Evolutionary conservation across 2,329 filamentous ascomycete species (phyloP), one percentile per base, ranked within the genome.

Genomic region (Phyllosticta ampelicida): DNA sequence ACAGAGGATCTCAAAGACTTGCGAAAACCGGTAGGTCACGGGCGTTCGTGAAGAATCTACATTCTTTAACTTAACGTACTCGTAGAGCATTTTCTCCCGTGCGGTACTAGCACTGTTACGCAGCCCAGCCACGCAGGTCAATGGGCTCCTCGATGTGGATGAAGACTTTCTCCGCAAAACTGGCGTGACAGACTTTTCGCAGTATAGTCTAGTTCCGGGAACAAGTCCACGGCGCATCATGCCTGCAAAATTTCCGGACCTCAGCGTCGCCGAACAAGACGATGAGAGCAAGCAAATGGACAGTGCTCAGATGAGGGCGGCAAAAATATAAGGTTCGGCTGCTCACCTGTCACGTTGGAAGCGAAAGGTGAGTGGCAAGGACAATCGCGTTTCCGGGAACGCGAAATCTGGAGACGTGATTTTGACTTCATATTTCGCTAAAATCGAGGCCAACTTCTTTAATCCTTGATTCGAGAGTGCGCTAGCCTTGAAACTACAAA

Each of bases 161-260:
- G 89, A 95, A 68, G 89, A 95, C 67, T 94, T 90, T 63, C 75
- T 95, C 28, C 77, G 86, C 18, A 75, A 80, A 6, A 77, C 85
- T 19, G 84, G 85, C 1, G 76, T 90, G 3, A 77, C 72, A 0
- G 87, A 95, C 68, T 94, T 95, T 65, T 78, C 78, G 0, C 80
- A 83, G 65, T 95, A 95, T 68, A 81, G 78, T 30, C 70, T 92
- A n/a, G 77, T 91, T 0, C 74, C 80, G 0, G 86, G 86, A 0
- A 65, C 80, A 0, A 73, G 59, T 0, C 89, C 89, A 0, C 74
- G 89, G 59, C 76, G 89, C 19, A 95, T 95, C 62, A 91, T 95
- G 87, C 90, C 90, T 0, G 74, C 69, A 0, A 69, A 76, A 59
- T 76, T 94, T 61, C 89, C 89, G 0, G 80, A 86, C 62, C 66